Percentiles rank a stretch among this genome's conserved stretches.
Evolutionary conservation across 176 grass and related monocot species (phyloP).

Genomic region (Pontederia crassipes): DNA sequence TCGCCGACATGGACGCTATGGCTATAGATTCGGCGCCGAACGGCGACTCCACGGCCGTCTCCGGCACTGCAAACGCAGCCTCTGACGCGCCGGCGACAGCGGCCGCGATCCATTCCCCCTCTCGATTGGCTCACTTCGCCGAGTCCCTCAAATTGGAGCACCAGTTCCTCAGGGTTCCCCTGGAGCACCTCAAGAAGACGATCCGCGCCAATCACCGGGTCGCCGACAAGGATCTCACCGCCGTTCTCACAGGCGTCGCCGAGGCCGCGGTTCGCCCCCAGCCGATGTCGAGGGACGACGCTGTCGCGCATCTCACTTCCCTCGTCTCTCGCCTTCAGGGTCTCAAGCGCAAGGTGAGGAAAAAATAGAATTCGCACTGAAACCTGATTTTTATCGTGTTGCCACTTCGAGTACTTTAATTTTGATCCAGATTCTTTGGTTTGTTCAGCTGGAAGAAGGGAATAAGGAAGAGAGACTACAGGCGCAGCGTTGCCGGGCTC

Average conservation of each 20-base stretch:
- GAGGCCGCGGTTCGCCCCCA: conserved; percentile 6
- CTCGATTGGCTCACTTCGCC: conserved; percentile 39
- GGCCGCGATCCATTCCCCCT: conserved; percentile 11
- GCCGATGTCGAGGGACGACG: conserved; percentile 1
- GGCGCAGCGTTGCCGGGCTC: conserved; percentile 75
- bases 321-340: conserved; percentile 93
- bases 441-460: conserved; percentile 56
- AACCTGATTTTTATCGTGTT: neutral
- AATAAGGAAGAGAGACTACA: conserved; percentile 44
- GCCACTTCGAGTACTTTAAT: neutral
- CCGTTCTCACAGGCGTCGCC: conserved; percentile 48
- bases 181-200: conserved; percentile 74
- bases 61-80: neutral
- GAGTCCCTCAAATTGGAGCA: conserved; percentile 77
- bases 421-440: neutral
- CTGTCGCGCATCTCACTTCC: conserved; percentile 63
- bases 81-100: neutral
- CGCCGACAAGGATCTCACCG: conserved; percentile 81
- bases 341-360: conserved; percentile 76
- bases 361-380: too few relatives aligned
- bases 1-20: conserved; percentile 54
- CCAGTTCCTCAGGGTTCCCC: conserved; percentile 75
- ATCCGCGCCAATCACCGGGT: conserved; percentile 50
- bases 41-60: conserved; percentile 5
- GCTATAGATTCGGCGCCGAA: conserved; percentile 62